Evolutionary conservation across 306 rosid genomes (phyloP).

Genomic region (Ochetophila trinervis): DNA sequence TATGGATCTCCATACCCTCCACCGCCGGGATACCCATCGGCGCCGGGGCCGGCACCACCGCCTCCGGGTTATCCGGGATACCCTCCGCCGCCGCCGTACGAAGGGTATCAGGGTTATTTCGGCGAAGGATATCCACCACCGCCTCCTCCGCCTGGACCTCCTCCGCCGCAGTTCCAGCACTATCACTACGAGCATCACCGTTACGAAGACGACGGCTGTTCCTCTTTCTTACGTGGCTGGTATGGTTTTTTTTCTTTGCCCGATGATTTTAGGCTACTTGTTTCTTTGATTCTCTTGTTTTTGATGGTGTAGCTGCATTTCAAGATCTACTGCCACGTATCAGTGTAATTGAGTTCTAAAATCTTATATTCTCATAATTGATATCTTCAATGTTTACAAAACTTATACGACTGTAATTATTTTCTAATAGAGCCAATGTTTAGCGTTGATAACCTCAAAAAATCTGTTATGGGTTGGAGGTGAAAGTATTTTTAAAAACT

Average conservation of each 20-base stretch:
- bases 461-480: no score
- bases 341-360: no score
- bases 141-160: conserved; percentile 35
- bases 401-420: no score
- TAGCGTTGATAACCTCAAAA: no score
- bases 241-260: conserved; percentile 21
- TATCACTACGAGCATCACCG: conserved; percentile 49
- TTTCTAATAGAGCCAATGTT: no score
- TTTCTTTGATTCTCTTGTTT: neutral
- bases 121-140: conserved; percentile 54
- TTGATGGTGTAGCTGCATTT: no score
- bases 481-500: no score
- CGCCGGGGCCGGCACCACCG: conserved; percentile 40
- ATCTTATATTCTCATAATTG: no score
- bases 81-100: conserved; percentile 31
- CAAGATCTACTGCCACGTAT: no score
- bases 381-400: no score
- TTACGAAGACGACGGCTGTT: conserved; percentile 32
- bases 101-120: conserved; percentile 80
- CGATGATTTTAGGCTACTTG: neutral
- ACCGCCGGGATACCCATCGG: conserved; percentile 40
- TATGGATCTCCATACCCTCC: conserved; percentile 43
- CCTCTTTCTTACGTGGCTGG: conserved; percentile 72
- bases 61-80: conserved; percentile 33
- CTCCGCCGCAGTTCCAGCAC: conserved; percentile 31